These are phyloP conservation scores for Xylaria sp. DNA, from an alignment of 2,329 filamentous ascomycete genomes.

Conservation along the genomic window DNA sequence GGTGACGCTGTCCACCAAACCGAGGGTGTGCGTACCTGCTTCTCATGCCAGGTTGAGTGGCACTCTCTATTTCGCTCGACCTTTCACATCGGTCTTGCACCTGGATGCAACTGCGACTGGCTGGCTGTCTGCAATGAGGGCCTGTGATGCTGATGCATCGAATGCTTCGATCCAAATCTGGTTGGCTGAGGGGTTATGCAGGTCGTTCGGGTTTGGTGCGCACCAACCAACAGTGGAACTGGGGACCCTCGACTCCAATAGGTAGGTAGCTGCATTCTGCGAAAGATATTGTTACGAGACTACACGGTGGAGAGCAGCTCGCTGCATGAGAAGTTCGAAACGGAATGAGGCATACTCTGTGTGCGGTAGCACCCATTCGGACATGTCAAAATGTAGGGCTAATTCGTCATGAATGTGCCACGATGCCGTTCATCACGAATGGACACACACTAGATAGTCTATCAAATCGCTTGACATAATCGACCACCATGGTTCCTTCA, in stretches of 20 bases:
- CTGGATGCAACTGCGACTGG: slow-evolving; percentile 44
- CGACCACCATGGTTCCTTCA: slow-evolving; percentile 13
- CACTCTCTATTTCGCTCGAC: slow-evolving; percentile 32
- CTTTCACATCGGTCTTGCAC: slow-evolving; percentile 38
- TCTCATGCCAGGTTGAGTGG: slow-evolving; percentile 42
- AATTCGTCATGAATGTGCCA: slow-evolving; percentile 38
- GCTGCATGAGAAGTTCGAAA: slow-evolving; percentile 44
- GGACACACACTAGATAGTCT: slow-evolving; percentile 28
- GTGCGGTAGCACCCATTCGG: slow-evolving; percentile 41
- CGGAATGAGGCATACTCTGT: slow-evolving; percentile 40
- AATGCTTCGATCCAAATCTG: slow-evolving; percentile 37
- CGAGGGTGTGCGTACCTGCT: slow-evolving; percentile 43
- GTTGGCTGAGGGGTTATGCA: slow-evolving; percentile 41
- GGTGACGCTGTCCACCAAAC: slow-evolving; percentile 31
- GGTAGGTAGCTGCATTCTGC: slow-evolving; percentile 19
- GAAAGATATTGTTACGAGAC: slow-evolving; percentile 31
- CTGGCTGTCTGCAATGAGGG: slow-evolving; percentile 38
- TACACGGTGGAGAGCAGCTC: slow-evolving; percentile 41
- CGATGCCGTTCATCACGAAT: slow-evolving; percentile 37
- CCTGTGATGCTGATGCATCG: slow-evolving; percentile 38
- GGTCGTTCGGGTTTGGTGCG: slow-evolving; percentile 37
- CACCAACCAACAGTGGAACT: slow-evolving; percentile 43
- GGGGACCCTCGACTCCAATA: slow-evolving; percentile 39
- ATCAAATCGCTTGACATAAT: slow-evolving; percentile 29
- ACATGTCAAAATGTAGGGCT: slow-evolving; percentile 26